Evolutionary conservation across 306 rosid genomes (phyloP).

Genomic region (Acmispon strigosus): DNA sequence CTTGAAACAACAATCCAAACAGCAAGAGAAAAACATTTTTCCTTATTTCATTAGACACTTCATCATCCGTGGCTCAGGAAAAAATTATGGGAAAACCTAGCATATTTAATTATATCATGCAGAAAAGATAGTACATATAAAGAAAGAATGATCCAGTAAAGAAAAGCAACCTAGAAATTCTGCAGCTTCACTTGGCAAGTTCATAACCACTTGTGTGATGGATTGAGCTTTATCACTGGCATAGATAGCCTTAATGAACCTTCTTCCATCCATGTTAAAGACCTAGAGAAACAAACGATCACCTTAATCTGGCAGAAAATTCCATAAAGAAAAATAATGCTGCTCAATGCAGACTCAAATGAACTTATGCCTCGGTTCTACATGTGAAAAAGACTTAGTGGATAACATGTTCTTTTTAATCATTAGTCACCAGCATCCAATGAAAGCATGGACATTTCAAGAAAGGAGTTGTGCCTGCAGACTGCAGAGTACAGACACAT

Average conservation of each 20-base stretch:
- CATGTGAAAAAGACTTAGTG: background rate
- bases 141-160: background rate
- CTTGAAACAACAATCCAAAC: too few species aligned
- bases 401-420: background rate
- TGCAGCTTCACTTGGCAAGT: slow-evolving; percentile 86
- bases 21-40: too few species aligned
- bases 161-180: slow-evolving; percentile 68
- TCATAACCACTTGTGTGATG: slow-evolving; percentile 91
- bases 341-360: slow-evolving; percentile 9
- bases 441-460: background rate
- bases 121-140: slow-evolving; percentile 8
- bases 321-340: slow-evolving; percentile 4
- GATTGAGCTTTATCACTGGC: slow-evolving; percentile 66
- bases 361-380: slow-evolving; percentile 21
- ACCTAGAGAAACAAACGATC: slow-evolving; percentile 42
- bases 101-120: background rate
- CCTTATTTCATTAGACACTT: too few species aligned
- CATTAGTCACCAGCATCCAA: background rate
- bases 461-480: background rate
- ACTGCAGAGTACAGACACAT: background rate
- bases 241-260: slow-evolving; percentile 79
- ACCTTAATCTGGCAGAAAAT: slow-evolving; percentile 6
- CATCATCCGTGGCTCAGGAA: too few species aligned
- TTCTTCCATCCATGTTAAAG: slow-evolving; percentile 96
- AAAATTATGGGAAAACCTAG: too few species aligned